Evolutionary conservation across 345 rosid species (phyloP).

Genomic region (Aquilaria sinensis): DNA sequence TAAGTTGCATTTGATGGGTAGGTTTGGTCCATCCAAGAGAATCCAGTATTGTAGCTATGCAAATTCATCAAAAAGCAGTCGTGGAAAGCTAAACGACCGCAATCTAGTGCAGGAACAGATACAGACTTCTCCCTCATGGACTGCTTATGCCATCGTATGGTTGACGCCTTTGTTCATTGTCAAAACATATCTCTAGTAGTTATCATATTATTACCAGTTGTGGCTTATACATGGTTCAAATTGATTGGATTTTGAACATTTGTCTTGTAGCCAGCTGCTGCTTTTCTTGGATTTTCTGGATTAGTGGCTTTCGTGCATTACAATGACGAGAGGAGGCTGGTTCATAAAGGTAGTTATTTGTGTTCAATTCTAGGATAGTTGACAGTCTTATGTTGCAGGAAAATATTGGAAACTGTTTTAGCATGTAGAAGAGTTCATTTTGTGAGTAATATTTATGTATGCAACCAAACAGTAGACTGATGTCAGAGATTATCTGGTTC

Average conservation of each 20-base stretch:
- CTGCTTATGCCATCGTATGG: slow-evolving; percentile 46
- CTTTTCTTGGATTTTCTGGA: slow-evolving; percentile 57
- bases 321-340: slow-evolving; percentile 77
- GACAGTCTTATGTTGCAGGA: background rate
- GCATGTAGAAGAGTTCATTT: too few relatives aligned
- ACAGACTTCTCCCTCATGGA: slow-evolving; percentile 33
- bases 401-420: too few relatives aligned
- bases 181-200: too few relatives aligned
- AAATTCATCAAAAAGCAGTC: slow-evolving; percentile 34
- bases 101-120: slow-evolving; percentile 27
- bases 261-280: slow-evolving; percentile 52
- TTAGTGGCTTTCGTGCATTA: slow-evolving; percentile 47
- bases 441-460: too few relatives aligned
- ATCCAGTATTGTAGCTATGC: slow-evolving; percentile 43
- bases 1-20: slow-evolving; percentile 11
- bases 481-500: too few relatives aligned
- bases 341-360: slow-evolving; percentile 46
- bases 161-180: background rate
- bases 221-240: too few relatives aligned
- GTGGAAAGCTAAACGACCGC: slow-evolving; percentile 16
- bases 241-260: background rate
- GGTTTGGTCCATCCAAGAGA: slow-evolving; percentile 38
- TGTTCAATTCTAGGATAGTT: background rate
- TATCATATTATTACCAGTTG: too few relatives aligned
- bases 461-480: too few relatives aligned